Base-by-base conservation (phyloP, 2,329 filamentous ascomycete species). In the Epichloe sylvatica region DNA sequence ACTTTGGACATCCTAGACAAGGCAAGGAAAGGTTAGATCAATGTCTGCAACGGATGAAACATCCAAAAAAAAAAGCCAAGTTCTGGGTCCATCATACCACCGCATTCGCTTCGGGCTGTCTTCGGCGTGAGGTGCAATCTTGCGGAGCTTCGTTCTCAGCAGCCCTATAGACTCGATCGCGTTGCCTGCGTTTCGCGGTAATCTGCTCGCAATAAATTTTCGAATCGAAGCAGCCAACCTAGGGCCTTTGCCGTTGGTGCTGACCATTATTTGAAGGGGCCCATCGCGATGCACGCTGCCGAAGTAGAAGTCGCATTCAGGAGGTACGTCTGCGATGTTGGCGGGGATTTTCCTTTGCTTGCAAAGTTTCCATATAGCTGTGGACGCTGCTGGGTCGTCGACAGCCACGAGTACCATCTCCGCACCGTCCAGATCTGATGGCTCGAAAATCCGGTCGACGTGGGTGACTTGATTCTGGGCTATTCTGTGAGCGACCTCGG, bases 221-320 rank as follows among this genome's bases (percentile, higher is more conserved):
- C 91, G 74, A 46, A 98, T 85, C 45, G 90, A 82, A 57, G 87
- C 91, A 9, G 92, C 92, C 55, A 98, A 70, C 62, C 91, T 83
- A 0, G 92, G 92, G 0, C 92, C 92, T 64, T 95, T 96, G 47
- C 92, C 92, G 64, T 97, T 98, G 36, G 92, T 98, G 70, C 86
- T 94, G 58, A 98, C 91, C 92, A 98, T 98, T 60, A 98, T 84
- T 71, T 98, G 92, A 53, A 98, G 69, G 5, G 92, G 92, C 0
- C 92, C 92, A 64, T 98, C 92, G 46, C 92, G 83, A 68, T 98
- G 87, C 38, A 96, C 83, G 63, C 86, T 92, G 54, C 92, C 92
- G 70, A 98, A 98, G 74, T 96, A 98, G 64, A 98, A 98, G 63
- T 98, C 92, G 67, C 92, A 98, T 66, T 98, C 92, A 0, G 88